A percentile compares a stretch with the other conserved stretches of the same genome.
phyloP scores from a whole-genome alignment of 345 rosid genomes.

The Arabis alpina region DNA sequence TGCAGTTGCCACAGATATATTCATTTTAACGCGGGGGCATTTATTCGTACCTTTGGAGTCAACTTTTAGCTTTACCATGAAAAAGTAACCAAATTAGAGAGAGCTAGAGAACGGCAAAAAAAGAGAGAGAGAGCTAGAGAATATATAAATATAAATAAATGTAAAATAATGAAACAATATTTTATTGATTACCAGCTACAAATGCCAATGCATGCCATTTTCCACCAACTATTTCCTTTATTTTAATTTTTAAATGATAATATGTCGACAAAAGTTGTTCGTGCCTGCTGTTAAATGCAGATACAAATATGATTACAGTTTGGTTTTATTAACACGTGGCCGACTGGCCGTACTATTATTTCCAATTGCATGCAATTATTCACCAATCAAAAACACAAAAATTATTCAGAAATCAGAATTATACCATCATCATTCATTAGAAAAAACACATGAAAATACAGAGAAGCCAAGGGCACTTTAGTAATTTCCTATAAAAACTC shows the following conservation, averaged over 20 bases:
- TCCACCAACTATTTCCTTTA: constrained; percentile 12
- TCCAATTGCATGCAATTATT: constrained; percentile 6
- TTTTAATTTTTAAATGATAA: background rate
- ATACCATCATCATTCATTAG: no score
- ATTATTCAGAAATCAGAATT: no score
- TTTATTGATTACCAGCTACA: constrained; percentile 30
- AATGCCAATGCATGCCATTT: constrained; percentile 16
- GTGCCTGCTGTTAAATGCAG: constrained; percentile 28
- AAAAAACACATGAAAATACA: constrained; percentile 35
- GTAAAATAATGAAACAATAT: background rate
- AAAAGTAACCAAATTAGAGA: constrained; percentile 17
- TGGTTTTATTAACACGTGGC: constrained; percentile 11
- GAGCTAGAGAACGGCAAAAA: no score
- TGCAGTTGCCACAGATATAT: background rate
- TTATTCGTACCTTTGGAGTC: background rate
- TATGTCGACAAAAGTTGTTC: constrained; percentile 19
- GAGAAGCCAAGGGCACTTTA: constrained; percentile 12
- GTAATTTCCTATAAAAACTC: constrained; percentile 28
- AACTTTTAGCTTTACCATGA: constrained; percentile 30
- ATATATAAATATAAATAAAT: background rate
- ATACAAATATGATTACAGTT: constrained; percentile 4
- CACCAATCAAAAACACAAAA: background rate
- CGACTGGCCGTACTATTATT: background rate
- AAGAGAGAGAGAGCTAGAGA: background rate
- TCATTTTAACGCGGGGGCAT: constrained; percentile 24